phyloP scores from a whole-genome alignment of 2,329 filamentous ascomycete species.

The Neofusicoccum kwambonambiense region DNA sequence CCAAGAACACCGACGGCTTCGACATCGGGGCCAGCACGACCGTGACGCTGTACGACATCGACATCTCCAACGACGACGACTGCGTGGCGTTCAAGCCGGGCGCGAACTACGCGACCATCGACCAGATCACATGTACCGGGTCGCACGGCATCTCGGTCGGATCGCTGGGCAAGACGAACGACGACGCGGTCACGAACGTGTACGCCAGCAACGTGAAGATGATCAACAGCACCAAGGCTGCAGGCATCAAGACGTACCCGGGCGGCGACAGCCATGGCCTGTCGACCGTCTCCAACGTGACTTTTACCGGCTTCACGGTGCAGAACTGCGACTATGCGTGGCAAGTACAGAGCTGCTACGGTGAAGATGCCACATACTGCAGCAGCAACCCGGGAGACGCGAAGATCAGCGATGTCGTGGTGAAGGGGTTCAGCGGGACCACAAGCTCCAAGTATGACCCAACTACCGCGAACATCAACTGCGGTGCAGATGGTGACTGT shows the following conservation, averaged over 20 bases:
- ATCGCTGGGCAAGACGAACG: constrained; percentile 41
- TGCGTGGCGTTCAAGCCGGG: constrained; percentile 48
- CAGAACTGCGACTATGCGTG: constrained; percentile 44
- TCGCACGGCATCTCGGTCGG: constrained; percentile 49
- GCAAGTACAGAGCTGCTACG: constrained; percentile 49
- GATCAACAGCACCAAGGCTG: constrained; percentile 45
- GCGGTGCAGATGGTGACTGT: constrained; percentile 1
- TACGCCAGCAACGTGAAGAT: constrained; percentile 43
- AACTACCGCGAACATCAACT: constrained; percentile 23
- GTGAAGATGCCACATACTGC: constrained; percentile 16
- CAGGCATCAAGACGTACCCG: constrained; percentile 49
- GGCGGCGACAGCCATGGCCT: constrained; percentile 36
- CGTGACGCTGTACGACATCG: constrained; percentile 38
- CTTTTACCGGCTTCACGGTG: constrained; percentile 40
- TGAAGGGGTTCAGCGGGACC: constrained; percentile 57
- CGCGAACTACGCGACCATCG: constrained; percentile 40
- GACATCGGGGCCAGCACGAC: constrained; percentile 41
- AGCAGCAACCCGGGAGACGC: constrained; percentile 4
- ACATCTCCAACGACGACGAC: constrained; percentile 45
- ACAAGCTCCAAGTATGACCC: constrained; percentile 48
- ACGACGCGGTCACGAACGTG: constrained; percentile 46
- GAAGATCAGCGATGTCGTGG: not conserved
- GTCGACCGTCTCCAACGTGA: constrained; percentile 44
- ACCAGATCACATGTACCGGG: constrained; percentile 45
- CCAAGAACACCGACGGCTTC: constrained; percentile 48